Base-by-base conservation (phyloP, 257 asterid species). In the Lantana camara region DNA sequence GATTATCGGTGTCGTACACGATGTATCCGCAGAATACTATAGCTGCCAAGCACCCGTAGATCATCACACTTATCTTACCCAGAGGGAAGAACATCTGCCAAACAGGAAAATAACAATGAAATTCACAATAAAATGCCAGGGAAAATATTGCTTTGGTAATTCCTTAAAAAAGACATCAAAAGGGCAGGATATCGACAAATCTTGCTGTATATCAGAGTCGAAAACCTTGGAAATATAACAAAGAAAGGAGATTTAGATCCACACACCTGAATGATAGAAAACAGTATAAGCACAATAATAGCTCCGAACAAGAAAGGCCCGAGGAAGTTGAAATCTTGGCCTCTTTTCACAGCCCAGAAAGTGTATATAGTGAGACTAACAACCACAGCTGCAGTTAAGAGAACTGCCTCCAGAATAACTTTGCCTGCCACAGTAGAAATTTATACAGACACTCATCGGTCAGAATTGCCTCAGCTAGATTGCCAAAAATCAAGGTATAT, bases 291-390 rank as follows among this genome's bases (percentile, higher is more conserved):
- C 7, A 83, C 75, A 1, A 80, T 3, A 6, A 83, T 4, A 21
- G 81, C 86, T 16, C 86, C 86, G 22, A 75, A 83, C 48, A 83
- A 58, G 77, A 83, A 83, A 1, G 86, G 84, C 46, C 86, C 86
- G 14, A 83, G 70, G 70, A 83, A 83, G 51, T 63, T 78, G 77
- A 83, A 83, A 66, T 77, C 90, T 1, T 83, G 81, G 7, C 90
- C 90, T 51, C 83, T 73, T 60, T 61, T 83, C 13, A 77, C 86
- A 53, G 84, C 90, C 90, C 90, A 83, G 53, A 80, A 83, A 0
- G 90, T 83, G 73, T 80, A 83, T n/a, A 83, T 20, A 0, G 90
- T 83, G 66, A 83, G 90, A 51, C 83, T 75, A 9, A 83, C 73
- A 2, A 83, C 83, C 46, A 83, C 75, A 0, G 37, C 79, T 19